Conservation (phyloP, 495 filamentous ascomycete species). For the Zalerion maritima region DNA sequence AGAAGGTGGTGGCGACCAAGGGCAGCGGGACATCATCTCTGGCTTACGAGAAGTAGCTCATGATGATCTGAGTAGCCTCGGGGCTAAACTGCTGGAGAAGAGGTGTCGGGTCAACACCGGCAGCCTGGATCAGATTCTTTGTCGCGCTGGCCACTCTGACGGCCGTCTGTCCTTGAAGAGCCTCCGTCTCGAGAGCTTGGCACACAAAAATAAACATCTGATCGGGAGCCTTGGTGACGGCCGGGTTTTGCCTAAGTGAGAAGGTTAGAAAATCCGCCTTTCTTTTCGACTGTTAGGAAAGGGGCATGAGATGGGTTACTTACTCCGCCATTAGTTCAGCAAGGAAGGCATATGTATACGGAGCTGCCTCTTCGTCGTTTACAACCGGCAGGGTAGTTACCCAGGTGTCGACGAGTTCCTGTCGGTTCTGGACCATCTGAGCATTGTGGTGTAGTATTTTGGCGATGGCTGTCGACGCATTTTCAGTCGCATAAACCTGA, state of each 20-base stretch:
- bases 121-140: slow-evolving; percentile 54
- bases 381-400: slow-evolving; percentile 77
- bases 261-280: slow-evolving; percentile 3
- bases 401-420: slow-evolving; percentile 66
- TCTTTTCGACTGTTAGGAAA: neutral
- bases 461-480: slow-evolving; percentile 90
- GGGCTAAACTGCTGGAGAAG: slow-evolving; percentile 55
- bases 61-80: slow-evolving; percentile 62
- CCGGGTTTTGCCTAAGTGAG: slow-evolving; percentile 63
- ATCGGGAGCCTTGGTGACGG: slow-evolving; percentile 54
- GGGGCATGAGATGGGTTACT: slow-evolving; percentile 23
- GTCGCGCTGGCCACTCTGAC: slow-evolving; percentile 55
- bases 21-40: too few relatives aligned
- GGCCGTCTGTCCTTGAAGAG: slow-evolving; percentile 69
- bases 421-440: slow-evolving; percentile 53
- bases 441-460: slow-evolving; percentile 88
- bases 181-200: slow-evolving; percentile 80
- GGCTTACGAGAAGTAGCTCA: slow-evolving; percentile 48
- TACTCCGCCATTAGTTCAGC: slow-evolving; percentile 88
- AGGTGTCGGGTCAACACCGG: slow-evolving; percentile 54
- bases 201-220: slow-evolving; percentile 72
- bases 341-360: slow-evolving; percentile 89
- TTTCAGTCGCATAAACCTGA: slow-evolving; percentile 94
- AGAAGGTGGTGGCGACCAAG: too few relatives aligned
- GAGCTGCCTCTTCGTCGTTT: slow-evolving; percentile 94